A percentile compares a stretch with the other conserved stretches of the same genome.
These are phyloP conservation scores for Blastomyces emzantsi DNA, from an alignment of 2,329 filamentous ascomycete genomes.

Conservation along the genomic window DNA sequence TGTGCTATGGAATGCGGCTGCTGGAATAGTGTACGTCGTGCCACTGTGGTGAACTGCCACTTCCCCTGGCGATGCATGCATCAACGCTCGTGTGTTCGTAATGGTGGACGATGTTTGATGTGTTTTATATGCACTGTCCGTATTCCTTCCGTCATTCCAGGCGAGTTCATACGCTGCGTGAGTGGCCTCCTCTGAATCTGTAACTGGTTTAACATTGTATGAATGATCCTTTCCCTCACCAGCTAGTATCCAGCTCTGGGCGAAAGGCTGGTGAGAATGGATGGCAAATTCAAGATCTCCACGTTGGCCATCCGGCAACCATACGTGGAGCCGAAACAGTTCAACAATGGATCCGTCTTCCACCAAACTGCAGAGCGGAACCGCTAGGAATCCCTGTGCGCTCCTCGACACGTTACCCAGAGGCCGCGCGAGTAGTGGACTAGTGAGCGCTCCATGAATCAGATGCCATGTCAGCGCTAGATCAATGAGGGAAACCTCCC, in stretches of 20 bases:
- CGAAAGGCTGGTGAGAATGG: slow-evolving; percentile 1
- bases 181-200: not conserved
- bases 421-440: not conserved
- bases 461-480: not conserved
- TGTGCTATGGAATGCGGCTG: not conserved
- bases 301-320: not conserved
- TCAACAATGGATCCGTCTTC: not conserved
- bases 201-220: not conserved
- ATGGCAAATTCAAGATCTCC: not conserved
- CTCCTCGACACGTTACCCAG: not conserved
- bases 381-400: not conserved
- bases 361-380: slow-evolving; percentile 1
- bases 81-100: not conserved
- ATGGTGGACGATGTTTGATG: not conserved
- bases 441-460: not conserved
- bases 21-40: not conserved
- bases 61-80: not conserved
- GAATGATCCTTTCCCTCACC: not conserved
- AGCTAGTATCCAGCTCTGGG: slow-evolving; percentile 1
- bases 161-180: not conserved
- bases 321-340: not conserved
- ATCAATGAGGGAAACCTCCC: not conserved
- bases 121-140: not conserved
- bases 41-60: not conserved
- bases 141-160: not conserved